Evolutionary conservation across 1,139 yeast genomes (phyloP), one percentile per base, ranked within the genome.

Genomic region (Blastobotrys elegans): DNA sequence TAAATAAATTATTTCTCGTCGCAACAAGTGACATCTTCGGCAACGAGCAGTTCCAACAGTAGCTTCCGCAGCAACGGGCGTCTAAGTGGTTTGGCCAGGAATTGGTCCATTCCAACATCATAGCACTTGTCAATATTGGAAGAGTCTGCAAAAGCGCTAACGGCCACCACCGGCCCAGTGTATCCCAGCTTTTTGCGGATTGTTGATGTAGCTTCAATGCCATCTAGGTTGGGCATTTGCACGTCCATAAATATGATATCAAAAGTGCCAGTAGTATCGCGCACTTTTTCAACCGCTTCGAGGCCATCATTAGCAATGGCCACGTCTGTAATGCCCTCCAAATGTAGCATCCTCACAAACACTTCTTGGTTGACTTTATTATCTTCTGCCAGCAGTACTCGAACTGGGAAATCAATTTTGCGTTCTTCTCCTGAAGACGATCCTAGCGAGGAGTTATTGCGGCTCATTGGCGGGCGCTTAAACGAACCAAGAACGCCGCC

Each of bases 181-280:
- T 74, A 85, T 4, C 73, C 70, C 52, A 84, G 64, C 45, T 83
- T 81, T 33, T 71, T 66, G 45, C 96, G 72, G 37, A 90, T 84
- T 62, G 76, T 73, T 52, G 71, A 76, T 0, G 97, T 88, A 0
- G 97, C 96, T 34, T 80, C 72, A 32, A 87, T 70, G 2, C 98
- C 98, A 64, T 90, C 97, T 56, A 89, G 75, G 58, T 81, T 82
- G 2, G 97, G 97, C 97, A 90, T 90, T 66, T 90, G 97, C 37
- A 90, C 92, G 67, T 90, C 98, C 97, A 90, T 90, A 62, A 90
- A 85, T 5, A 90, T 79, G 46, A 90, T 69, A 59, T 87, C 92
- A 62, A 73, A 87, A 2, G 40, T 49, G 3, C 53, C 38, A 2
- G 32, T 29, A 20, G 60, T 56, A 11, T 65, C 70, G 43, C 39